Percentiles rank a stretch among this genome's conserved stretches.
Evolutionary conservation across 345 rosid genomes (phyloP).

Genomic region (Cardamine chenopodiifolia): DNA sequence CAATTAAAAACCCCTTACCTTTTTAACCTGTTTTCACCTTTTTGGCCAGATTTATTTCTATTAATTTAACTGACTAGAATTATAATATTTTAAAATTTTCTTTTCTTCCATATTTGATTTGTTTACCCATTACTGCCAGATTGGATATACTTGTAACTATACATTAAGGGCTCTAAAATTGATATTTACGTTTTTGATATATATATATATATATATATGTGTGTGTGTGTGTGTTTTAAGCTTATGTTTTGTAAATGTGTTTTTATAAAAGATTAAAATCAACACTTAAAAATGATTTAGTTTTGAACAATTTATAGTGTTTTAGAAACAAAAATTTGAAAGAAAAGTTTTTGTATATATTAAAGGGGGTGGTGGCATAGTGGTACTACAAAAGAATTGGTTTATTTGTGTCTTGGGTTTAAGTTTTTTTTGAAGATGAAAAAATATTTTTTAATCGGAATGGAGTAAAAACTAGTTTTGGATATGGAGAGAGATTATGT

Average conservation of each 20-base stretch:
- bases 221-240: no score
- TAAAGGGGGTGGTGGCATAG: no score
- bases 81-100: not conserved
- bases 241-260: no score
- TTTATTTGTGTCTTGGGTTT: no score
- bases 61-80: not conserved
- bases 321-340: not conserved
- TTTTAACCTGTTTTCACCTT: constrained; percentile 17
- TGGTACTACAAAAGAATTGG: no score
- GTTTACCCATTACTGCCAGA: not conserved
- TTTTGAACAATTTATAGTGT: not conserved
- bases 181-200: not conserved
- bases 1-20: not conserved
- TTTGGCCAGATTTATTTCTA: not conserved
- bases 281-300: not conserved
- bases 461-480: no score
- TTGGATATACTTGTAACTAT: not conserved
- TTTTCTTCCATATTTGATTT: not conserved
- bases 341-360: not conserved
- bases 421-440: no score
- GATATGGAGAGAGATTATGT: no score
- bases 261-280: not conserved
- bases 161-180: not conserved
- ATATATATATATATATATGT: not conserved
- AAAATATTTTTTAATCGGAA: no score